A percentile compares a stretch with the other conserved stretches of the same genome.
Conservation (phyloP, 202 grass and related monocot species). For the Panicum hallii region DNA sequence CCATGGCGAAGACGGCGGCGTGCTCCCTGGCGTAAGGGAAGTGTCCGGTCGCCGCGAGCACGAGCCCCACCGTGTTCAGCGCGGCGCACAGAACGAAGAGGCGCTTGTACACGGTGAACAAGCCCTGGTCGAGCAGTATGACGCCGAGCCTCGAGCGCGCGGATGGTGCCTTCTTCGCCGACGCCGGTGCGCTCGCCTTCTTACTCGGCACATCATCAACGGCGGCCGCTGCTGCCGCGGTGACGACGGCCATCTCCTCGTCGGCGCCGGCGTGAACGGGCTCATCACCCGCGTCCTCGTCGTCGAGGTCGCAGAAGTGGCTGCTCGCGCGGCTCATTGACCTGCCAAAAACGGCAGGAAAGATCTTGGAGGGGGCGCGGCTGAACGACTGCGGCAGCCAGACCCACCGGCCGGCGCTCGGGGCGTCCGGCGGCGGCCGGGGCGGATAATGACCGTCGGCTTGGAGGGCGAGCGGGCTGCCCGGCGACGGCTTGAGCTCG, state of each 20-base stretch:
- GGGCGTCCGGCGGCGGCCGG: neutral
- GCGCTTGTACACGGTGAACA: conserved; percentile 85
- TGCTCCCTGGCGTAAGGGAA: conserved; percentile 58
- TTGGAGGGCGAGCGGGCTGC: conserved; percentile 22
- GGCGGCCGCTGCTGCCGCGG: neutral
- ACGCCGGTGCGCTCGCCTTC: neutral
- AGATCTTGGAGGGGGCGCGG: conserved; percentile 37
- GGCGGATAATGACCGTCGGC: neutral
- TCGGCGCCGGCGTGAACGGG: neutral
- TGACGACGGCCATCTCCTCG: conserved; percentile 33
- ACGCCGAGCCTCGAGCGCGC: conserved; percentile 51
- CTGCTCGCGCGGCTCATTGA: conserved; percentile 50
- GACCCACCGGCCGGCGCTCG: conserved; percentile 39
- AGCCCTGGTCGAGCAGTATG: conserved; percentile 69
- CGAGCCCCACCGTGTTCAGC: conserved; percentile 50
- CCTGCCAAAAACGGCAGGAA: neutral
- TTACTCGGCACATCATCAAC: neutral
- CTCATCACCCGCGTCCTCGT: conserved; percentile 20
- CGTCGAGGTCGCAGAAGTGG: conserved; percentile 73
- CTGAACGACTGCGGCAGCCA: conserved; percentile 43
- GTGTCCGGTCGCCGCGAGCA: conserved; percentile 44
- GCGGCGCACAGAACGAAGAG: conserved; percentile 55
- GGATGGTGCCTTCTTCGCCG: neutral
- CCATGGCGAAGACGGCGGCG: conserved; percentile 62
- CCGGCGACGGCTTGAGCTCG: conserved; percentile 54